A percentile compares a stretch with the other conserved stretches of the same genome.
Evolutionary conservation across 108 stramenopile genomes (phyloP).

Genomic region (Aurantiochytrium sp.): DNA sequence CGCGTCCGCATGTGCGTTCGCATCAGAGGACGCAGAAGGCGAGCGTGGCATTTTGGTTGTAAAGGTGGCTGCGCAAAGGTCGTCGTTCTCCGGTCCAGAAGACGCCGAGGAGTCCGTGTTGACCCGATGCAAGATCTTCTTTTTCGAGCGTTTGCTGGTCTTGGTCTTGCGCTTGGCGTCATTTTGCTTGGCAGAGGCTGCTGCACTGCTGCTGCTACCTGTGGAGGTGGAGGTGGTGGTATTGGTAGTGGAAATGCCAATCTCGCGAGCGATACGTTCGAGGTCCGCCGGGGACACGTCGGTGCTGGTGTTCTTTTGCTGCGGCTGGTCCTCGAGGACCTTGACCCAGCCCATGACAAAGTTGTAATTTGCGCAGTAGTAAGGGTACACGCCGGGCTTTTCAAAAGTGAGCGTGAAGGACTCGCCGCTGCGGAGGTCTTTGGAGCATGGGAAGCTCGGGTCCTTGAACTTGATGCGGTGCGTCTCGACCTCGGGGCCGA

Average conservation of each 20-base stretch:
- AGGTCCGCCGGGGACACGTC: not conserved
- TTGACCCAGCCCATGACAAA: conserved; percentile 1
- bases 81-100: no score
- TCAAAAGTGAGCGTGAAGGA: conserved; percentile 9
- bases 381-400: not conserved
- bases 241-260: not conserved
- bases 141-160: no score
- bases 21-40: no score
- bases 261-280: not conserved
- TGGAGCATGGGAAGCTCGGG: not conserved
- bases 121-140: no score
- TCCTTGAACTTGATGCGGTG: conserved; percentile 14
- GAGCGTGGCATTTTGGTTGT: no score
- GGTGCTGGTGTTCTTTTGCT: not conserved
- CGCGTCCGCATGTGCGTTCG: not conserved
- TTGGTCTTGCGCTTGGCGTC: no score
- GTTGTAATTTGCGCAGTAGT: not conserved
- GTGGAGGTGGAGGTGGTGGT: not conserved
- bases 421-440: not conserved
- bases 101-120: no score
- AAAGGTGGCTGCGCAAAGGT: no score
- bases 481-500: not conserved
- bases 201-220: not conserved
- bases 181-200: no score
- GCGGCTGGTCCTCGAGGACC: not conserved